Base-by-base conservation (phyloP, 2,329 filamentous ascomycete species). In the Corynespora cassiicola region DNA sequence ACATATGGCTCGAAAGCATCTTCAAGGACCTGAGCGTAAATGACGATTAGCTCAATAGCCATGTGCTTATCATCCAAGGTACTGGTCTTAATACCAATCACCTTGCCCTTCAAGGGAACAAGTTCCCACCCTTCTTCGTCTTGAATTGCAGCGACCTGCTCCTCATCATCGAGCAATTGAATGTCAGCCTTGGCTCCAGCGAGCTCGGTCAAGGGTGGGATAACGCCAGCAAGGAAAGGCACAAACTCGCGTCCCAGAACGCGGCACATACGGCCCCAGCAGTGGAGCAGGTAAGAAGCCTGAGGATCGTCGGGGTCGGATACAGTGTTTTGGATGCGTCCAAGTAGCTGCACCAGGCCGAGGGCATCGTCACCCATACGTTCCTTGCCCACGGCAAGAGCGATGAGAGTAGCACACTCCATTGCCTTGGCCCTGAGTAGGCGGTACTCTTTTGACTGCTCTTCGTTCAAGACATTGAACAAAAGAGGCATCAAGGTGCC, bases 21-120 rank as follows among this genome's bases (percentile, higher is more conserved):
- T 66, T 96, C 90, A n/a, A 99, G 80, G 17, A 96, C 91, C 66
- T 96, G 90, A 2, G 94, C 92, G 63, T 99, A 99, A 47, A 99
- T 92, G 30, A 95, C 91, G 45, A 99, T 87, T 36, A 99, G 83
- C 72, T 99, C 94, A 51, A 99, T 97, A n/a, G 94, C 94, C 81
- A 96, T 96, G 70, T 97, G 91, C 77, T 99, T 99, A 73, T 99
- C 94, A 59, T 99, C 94, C 69, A 99, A 85, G 7, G 88, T 89
- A 67, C 90, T 96, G 6, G 94, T 99, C 74, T 91, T 90, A 74
- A 99, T 99, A 50, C 94, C 94, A 61, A 99, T 96, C 70, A 96
- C 89, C 76, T 97, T 97, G 52, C 94, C 94, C 73, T 96, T 96
- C 39, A 99, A 80, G 7, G 94, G 94, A 11, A 99, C 90, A 53